A percentile compares a stretch with the other conserved stretches of the same genome.
Evolutionary conservation across 1,284 basidiomycete species (phyloP).

Genomic region (Cryptococcus hybrid): DNA sequence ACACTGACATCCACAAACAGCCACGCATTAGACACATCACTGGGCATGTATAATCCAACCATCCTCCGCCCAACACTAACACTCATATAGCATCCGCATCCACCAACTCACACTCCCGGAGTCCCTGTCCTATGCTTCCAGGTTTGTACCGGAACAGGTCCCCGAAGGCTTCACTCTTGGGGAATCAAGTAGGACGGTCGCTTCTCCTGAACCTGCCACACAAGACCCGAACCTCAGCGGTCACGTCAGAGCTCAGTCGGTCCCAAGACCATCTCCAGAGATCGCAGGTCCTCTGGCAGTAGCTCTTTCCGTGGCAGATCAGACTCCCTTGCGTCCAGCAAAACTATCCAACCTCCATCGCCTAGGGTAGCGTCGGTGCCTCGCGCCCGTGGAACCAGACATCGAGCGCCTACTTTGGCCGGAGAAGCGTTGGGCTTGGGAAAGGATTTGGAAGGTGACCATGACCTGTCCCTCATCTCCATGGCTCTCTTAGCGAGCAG

Average conservation of each 20-base stretch:
- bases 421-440: slow-evolving; percentile 34
- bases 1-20: slow-evolving; percentile 5
- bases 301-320: neutral
- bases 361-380: slow-evolving; percentile 4
- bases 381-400: slow-evolving; percentile 11
- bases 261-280: slow-evolving; percentile 3
- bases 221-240: neutral
- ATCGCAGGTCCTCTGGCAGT: neutral
- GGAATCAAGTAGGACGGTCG: neutral
- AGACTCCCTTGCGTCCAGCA: slow-evolving; percentile 3
- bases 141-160: slow-evolving; percentile 7
- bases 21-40: slow-evolving; percentile 41
- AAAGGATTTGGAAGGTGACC: neutral
- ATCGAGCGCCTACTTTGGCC: slow-evolving; percentile 41
- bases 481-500: slow-evolving; percentile 4
- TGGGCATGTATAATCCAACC: slow-evolving; percentile 16
- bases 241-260: slow-evolving; percentile 3
- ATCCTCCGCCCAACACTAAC: slow-evolving; percentile 3
- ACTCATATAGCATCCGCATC: slow-evolving; percentile 31
- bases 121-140: slow-evolving; percentile 20
- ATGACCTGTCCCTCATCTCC: neutral
- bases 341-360: slow-evolving; percentile 13
- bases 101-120: slow-evolving; percentile 40
- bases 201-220: neutral
- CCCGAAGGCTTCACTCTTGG: slow-evolving; percentile 8